Evolutionary conservation across 495 filamentous ascomycete species (phyloP).

Genomic region (Beverwykella pulmonaria): DNA sequence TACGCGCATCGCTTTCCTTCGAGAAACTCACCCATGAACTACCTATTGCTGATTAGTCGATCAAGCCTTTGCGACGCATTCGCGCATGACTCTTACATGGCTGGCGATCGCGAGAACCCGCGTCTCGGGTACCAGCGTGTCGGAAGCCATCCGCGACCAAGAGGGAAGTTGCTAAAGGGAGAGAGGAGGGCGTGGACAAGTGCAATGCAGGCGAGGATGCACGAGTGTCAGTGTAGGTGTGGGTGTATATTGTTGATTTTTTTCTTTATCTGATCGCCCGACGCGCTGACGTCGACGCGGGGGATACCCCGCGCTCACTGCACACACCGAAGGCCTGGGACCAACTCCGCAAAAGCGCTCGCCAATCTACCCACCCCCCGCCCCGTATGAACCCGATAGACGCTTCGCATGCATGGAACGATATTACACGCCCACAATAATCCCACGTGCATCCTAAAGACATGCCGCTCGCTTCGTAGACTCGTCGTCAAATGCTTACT

Average conservation of each 20-base stretch:
- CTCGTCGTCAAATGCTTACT: constrained; percentile 50
- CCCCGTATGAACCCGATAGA: constrained; percentile 18
- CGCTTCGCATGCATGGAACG: constrained; percentile 16
- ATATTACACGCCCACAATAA: constrained; percentile 14
- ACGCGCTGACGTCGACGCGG: constrained; percentile 18
- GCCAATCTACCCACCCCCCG: constrained; percentile 16
- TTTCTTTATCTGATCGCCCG: constrained; percentile 28
- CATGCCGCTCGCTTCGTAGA: constrained; percentile 15
- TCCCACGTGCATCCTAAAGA: constrained; percentile 7
- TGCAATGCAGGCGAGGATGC: not conserved
- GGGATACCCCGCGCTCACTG: not conserved
- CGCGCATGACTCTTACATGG: constrained; percentile 72
- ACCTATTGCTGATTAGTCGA: constrained; percentile 42
- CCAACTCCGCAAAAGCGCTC: not conserved
- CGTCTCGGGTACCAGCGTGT: constrained; percentile 69
- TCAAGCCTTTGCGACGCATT: not conserved
- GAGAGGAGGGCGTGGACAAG: not conserved
- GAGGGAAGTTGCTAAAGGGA: not conserved
- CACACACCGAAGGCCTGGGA: constrained; percentile 12
- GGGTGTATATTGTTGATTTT: constrained; percentile 32
- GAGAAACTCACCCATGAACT: constrained; percentile 46
- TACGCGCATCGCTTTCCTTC: constrained; percentile 51
- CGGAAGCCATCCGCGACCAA: constrained; percentile 43
- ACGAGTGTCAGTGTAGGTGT: not conserved
- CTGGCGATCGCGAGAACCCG: constrained; percentile 91